Conservation (phyloP, 2,329 filamentous ascomycete genomes). For the Ascochyta clinopodiicola region DNA sequence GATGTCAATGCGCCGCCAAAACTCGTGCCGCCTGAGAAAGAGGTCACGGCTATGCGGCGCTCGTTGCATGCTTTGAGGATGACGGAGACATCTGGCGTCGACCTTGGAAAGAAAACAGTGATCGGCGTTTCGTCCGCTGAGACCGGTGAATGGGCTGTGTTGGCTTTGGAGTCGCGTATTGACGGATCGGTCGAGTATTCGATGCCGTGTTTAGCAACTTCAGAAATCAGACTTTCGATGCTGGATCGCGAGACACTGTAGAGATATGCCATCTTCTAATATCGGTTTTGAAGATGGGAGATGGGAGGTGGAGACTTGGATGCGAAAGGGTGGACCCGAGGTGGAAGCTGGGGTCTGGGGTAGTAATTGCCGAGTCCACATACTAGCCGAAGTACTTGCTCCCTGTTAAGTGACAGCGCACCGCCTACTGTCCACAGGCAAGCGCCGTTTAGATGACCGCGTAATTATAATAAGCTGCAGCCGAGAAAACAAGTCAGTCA, state of each 20-base stretch:
- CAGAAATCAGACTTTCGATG: neutral
- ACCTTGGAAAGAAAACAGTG: constrained; percentile 73
- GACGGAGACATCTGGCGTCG: constrained; percentile 78
- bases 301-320: neutral
- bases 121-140: constrained; percentile 47
- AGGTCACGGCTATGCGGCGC: constrained; percentile 81
- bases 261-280: neutral
- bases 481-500: neutral
- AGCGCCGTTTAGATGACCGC: neutral
- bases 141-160: constrained; percentile 33
- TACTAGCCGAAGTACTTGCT: neutral
- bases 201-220: constrained; percentile 1
- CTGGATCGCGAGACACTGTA: constrained; percentile 1
- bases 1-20: constrained; percentile 86
- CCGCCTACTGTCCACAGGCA: neutral
- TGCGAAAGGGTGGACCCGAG: neutral
- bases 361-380: neutral
- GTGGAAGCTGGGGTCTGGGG: neutral
- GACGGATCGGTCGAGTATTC: constrained; percentile 16
- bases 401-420: neutral
- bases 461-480: neutral
- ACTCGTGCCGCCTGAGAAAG: constrained; percentile 84
- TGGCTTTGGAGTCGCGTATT: constrained; percentile 25
- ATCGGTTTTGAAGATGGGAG: too few species aligned
- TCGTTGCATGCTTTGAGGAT: constrained; percentile 85